phyloP scores from a whole-genome alignment of 208 protist genomes.

The Novymonas esmeraldas region DNA sequence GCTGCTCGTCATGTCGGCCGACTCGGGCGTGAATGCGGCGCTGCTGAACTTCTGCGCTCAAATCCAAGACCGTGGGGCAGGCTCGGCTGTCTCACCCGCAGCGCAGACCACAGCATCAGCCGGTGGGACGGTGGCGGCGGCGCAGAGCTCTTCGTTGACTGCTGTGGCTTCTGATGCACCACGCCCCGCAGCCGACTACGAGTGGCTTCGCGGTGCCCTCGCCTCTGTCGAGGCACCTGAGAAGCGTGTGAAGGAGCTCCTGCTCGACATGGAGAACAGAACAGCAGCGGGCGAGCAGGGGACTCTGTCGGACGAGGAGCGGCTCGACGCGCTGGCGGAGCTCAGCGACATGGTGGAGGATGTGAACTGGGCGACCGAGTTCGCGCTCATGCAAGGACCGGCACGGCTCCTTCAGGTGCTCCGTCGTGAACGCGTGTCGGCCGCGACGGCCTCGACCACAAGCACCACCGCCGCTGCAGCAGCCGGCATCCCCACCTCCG shows the following conservation, averaged over 20 bases:
- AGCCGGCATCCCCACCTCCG: background rate
- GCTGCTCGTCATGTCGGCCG: constrained; percentile 17
- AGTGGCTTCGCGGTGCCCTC: constrained; percentile 73
- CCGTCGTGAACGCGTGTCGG: constrained; percentile 5
- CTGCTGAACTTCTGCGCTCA: constrained; percentile 39
- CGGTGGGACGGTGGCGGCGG: too few species aligned
- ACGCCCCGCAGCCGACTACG: constrained; percentile 46
- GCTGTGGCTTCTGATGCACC: too few species aligned
- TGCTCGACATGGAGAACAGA: constrained; percentile 30
- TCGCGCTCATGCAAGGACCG: constrained; percentile 74
- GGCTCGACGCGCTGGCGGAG: constrained; percentile 58
- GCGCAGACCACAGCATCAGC: background rate
- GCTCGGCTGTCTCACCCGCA: too few species aligned
- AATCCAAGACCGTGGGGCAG: constrained; percentile 14
- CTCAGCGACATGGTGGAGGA: constrained; percentile 89
- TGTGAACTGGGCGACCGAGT: constrained; percentile 89
- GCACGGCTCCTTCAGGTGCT: constrained; percentile 43
- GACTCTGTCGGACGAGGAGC: constrained; percentile 17
- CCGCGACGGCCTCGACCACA: background rate
- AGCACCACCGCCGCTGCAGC: background rate
- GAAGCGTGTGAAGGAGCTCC: constrained; percentile 50
- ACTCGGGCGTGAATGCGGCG: constrained; percentile 31
- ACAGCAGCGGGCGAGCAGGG: background rate
- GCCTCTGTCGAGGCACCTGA: constrained; percentile 79
- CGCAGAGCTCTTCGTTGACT: too few species aligned